Evolutionary conservation across 2,329 filamentous ascomycete species (phyloP).

Genomic region (Stachybotrys echinatus): DNA sequence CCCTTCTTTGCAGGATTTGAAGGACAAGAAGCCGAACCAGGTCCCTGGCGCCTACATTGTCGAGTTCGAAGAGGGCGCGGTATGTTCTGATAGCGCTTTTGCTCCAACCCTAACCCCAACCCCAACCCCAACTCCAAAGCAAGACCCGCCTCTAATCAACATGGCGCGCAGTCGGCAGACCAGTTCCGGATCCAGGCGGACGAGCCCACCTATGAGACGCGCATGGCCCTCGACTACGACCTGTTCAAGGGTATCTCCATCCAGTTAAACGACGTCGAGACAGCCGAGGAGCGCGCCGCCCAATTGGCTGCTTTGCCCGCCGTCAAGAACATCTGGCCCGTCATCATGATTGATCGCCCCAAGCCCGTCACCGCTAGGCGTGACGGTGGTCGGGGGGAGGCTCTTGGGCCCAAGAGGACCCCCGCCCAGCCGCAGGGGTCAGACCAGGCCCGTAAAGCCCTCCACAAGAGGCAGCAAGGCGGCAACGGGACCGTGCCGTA

Average conservation of each 20-base stretch:
- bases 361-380: neutral
- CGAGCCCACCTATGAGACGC: neutral
- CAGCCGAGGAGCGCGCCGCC: slow-evolving; percentile 23
- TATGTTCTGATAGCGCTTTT: neutral
- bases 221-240: slow-evolving; percentile 8
- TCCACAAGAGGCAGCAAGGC: slow-evolving; percentile 7
- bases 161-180: slow-evolving; percentile 6
- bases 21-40: neutral
- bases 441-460: neutral
- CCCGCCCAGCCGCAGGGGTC: no score
- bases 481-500: slow-evolving; percentile 25
- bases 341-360: slow-evolving; percentile 11
- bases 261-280: slow-evolving; percentile 16
- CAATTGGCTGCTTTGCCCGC: slow-evolving; percentile 2
- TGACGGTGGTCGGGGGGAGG: neutral
- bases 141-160: neutral
- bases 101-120: neutral
- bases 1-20: neutral
- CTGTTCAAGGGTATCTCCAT: slow-evolving; percentile 19
- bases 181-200: neutral
- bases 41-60: slow-evolving; percentile 1
- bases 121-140: neutral
- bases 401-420: neutral
- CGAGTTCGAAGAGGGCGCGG: neutral
- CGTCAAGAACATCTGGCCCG: slow-evolving; percentile 24